A percentile compares a stretch with the other conserved stretches of the same genome.
Evolutionary conservation across 2,329 filamentous ascomycete genomes (phyloP).

Genomic region (Trichoderma harzianum): DNA sequence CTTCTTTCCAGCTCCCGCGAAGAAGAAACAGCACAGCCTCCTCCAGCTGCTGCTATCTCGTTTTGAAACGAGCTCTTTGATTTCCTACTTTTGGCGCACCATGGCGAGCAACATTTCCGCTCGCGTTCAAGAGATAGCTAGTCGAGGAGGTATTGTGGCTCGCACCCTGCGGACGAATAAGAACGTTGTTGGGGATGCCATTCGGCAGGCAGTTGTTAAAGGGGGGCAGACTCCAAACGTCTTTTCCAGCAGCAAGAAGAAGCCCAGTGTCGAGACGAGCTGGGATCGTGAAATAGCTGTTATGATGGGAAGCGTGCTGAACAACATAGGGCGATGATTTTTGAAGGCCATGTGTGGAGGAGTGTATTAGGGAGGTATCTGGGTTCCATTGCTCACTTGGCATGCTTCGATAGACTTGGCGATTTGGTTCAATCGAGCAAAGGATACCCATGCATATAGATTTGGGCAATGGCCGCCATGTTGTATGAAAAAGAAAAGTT

Average conservation of each 20-base stretch:
- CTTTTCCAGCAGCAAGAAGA: constrained; percentile 41
- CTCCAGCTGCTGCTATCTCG: constrained; percentile 68
- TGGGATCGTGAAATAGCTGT: constrained; percentile 94
- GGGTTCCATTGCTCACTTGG: neutral
- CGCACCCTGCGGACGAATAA: constrained; percentile 75
- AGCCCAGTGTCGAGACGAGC: constrained; percentile 44
- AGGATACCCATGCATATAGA: neutral
- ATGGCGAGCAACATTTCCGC: constrained; percentile 74
- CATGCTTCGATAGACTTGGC: neutral
- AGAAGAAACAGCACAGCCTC: constrained; percentile 48
- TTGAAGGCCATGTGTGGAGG: neutral
- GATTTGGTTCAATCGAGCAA: neutral
- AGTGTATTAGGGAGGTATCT: neutral
- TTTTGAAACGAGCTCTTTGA: constrained; percentile 83
- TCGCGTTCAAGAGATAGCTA: constrained; percentile 80
- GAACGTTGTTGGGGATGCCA: constrained; percentile 69
- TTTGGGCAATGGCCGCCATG: neutral
- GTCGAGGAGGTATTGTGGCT: constrained; percentile 77
- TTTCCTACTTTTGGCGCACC: constrained; percentile 91
- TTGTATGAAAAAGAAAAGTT: neutral
- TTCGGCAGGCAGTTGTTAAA: constrained; percentile 77
- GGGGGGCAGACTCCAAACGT: constrained; percentile 68
- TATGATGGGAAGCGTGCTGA: constrained; percentile 83
- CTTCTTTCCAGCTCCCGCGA: constrained; percentile 44
- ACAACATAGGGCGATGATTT: constrained; percentile 44